Percentiles rank a stretch among this genome's conserved stretches.
Evolutionary conservation across 129 eudicot species (phyloP).

Genomic region (Pseudognaphalium luteoalbum): DNA sequence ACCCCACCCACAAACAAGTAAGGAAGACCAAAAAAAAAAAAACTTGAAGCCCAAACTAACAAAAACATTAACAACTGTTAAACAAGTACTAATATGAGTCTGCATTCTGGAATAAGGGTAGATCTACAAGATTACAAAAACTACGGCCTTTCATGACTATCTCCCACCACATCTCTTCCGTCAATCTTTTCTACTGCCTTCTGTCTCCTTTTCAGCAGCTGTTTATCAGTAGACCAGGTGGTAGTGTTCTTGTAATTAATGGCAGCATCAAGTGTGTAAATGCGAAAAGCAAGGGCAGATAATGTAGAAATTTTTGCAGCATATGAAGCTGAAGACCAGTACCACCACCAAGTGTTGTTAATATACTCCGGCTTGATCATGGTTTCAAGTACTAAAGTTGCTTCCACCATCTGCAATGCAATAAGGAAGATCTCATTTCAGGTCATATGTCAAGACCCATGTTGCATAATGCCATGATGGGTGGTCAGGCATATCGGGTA

Average conservation of each 20-base stretch:
- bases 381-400: constrained; percentile 64
- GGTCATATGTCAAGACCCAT: not conserved
- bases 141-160: no score
- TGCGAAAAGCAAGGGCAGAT: constrained; percentile 68
- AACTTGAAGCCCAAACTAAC: no score
- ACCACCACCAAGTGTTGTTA: constrained; percentile 75
- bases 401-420: constrained; percentile 63
- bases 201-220: not conserved
- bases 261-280: constrained; percentile 61
- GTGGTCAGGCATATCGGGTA: not conserved
- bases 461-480: not conserved
- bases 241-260: constrained; percentile 42
- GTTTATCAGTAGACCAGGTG: not conserved
- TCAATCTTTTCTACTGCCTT: not conserved
- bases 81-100: no score
- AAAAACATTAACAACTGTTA: no score
- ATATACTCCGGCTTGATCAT: constrained; percentile 63
- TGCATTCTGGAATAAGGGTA: no score
- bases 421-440: not conserved
- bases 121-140: no score
- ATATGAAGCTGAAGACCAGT: constrained; percentile 75
- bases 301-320: constrained; percentile 62
- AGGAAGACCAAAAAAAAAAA: no score
- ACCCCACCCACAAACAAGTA: no score
- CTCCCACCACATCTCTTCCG: no score